phyloP scores from a whole-genome alignment of 2,329 filamentous ascomycete genomes.

The Botrytis porri region DNA sequence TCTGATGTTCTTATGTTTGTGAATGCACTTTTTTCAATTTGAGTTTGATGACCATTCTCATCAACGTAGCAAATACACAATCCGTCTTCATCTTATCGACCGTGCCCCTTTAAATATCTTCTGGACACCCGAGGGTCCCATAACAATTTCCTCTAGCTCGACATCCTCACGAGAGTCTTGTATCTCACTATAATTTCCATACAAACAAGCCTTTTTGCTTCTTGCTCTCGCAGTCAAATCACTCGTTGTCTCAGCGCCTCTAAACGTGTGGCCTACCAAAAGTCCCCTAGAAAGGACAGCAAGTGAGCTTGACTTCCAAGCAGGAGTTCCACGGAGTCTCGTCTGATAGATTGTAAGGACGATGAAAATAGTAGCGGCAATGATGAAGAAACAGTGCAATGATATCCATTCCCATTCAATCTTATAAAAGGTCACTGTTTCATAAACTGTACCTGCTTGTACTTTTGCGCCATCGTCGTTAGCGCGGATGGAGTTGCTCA shows the following conservation, averaged over 20 bases:
- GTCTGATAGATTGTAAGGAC: slow-evolving; percentile 5
- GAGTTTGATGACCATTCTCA: background rate
- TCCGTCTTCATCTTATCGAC: background rate
- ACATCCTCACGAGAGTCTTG: background rate
- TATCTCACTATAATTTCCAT: background rate
- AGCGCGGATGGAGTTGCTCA: slow-evolving; percentile 10
- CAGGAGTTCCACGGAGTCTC: background rate
- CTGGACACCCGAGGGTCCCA: background rate
- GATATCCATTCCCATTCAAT: slow-evolving; percentile 11
- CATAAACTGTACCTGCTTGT: background rate
- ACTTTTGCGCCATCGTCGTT: background rate
- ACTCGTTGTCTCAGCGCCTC: background rate
- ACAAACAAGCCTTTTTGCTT: background rate
- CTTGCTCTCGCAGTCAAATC: background rate
- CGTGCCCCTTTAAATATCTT: background rate
- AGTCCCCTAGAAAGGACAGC: slow-evolving; percentile 3
- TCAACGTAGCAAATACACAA: background rate
- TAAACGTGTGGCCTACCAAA: background rate
- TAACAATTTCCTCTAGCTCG: slow-evolving; percentile 7
- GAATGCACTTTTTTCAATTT: background rate
- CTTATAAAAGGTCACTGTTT: background rate
- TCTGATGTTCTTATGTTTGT: background rate
- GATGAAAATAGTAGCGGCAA: background rate
- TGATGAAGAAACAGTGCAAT: background rate
- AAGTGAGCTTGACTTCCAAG: slow-evolving; percentile 11